Percentiles rank a stretch among this genome's conserved stretches.
phyloP scores from a whole-genome alignment of 495 filamentous ascomycete genomes.

The Hypoxylon perforatum region DNA sequence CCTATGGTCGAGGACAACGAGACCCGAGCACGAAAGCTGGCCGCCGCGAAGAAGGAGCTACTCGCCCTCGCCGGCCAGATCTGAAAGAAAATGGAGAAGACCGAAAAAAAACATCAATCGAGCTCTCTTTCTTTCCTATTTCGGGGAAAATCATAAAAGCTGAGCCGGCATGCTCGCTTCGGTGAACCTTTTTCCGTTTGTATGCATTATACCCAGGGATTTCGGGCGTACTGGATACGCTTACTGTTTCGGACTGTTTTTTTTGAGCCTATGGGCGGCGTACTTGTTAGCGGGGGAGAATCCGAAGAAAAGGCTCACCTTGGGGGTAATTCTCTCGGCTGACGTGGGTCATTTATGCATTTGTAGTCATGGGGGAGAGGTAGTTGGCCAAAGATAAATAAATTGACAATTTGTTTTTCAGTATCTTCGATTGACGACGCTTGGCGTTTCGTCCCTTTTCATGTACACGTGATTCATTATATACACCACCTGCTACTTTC shows the following conservation, averaged over 20 bases:
- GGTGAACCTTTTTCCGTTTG: constrained; percentile 21
- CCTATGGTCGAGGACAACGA: constrained; percentile 38
- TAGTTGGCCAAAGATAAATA: constrained; percentile 18
- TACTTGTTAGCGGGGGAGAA: constrained; percentile 21
- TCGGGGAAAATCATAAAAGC: background rate
- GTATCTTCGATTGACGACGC: constrained; percentile 3
- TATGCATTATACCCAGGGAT: constrained; percentile 41
- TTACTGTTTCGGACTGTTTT: constrained; percentile 42
- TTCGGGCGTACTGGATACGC: constrained; percentile 38
- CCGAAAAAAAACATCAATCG: background rate
- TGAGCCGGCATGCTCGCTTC: constrained; percentile 2
- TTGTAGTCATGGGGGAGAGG: constrained; percentile 13
- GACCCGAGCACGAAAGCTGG: constrained; percentile 47
- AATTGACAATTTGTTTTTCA: constrained; percentile 14
- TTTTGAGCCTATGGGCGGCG: constrained; percentile 32
- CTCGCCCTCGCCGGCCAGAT: constrained; percentile 41
- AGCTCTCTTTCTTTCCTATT: background rate
- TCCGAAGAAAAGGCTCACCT: background rate
- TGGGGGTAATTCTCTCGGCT: constrained; percentile 11
- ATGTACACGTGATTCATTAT: constrained; percentile 22
- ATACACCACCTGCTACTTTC: background rate
- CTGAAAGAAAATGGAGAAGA: constrained; percentile 12
- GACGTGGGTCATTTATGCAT: constrained; percentile 11
- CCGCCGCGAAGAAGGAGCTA: constrained; percentile 52
- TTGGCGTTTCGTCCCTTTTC: constrained; percentile 10